Evolutionary conservation across 1,139 yeast species (phyloP), one percentile per base, ranked within the genome.

Genomic region (Barnettozyma hawaiiensis): DNA sequence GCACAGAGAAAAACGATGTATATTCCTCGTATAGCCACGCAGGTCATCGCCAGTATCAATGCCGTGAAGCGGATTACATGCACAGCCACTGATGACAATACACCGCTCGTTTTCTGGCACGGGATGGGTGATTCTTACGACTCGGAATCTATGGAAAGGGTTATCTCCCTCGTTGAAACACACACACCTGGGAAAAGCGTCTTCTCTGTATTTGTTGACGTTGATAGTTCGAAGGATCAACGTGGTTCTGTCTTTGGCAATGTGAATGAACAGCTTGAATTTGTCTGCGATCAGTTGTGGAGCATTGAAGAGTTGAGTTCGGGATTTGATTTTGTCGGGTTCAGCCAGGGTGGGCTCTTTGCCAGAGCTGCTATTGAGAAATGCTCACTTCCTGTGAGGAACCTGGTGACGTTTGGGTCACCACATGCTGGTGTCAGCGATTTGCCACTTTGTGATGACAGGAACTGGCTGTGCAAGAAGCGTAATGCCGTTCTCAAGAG

Each of bases 281-380:
- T 47, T 5, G 69, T 59, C 2, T 66, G 71, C 50, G 58, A 57
- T 10, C 63, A 63, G 42, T 39, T 69, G 4, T 35, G 41, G 1
- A 39, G 44, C 4, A 52, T 62, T 2, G 64, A 74, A 0, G 75
- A 71, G 42, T 63, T 80, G 12, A 40, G 52, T 3, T 46, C 62
- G 14, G 92, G 92, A 0, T 81, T 84, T 58, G 83, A 83, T 57
- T 85, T 81, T 5, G 70, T 85, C 38, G 95, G 95, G 3, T 81
- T 82, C 53, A 83, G 94, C 0, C 95, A 85, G 57, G 95, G 95
- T 28, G 95, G 95, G 0, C 61, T 85, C 12, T 78, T 85, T 48
- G 62, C 84, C 15, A 62, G 95, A 39, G 84, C 81, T 3, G 71
- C 83, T 37, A 68, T 76, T 26, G 83, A 85, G 57, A 61, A 73